Evolutionary conservation across 306 rosid genomes (phyloP).

Genomic region (Sesbania bispinosa): DNA sequence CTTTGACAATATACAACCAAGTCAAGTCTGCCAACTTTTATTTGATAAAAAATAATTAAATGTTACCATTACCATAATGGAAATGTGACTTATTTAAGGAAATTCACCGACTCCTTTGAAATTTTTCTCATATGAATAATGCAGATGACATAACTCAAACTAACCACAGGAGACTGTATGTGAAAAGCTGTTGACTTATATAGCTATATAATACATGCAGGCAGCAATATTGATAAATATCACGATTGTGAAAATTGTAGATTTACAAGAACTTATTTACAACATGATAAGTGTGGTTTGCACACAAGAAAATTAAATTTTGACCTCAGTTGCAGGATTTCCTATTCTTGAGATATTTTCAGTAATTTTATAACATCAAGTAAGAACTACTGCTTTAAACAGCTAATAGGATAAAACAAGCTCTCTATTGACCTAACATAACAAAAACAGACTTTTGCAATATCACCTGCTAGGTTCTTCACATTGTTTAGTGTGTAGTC

Average conservation of each 20-base stretch:
- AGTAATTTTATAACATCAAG: neutral
- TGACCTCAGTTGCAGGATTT: neutral
- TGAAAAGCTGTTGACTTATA: neutral
- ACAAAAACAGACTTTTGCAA: neutral
- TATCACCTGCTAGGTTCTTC: slow-evolving; percentile 2
- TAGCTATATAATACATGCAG: slow-evolving; percentile 5
- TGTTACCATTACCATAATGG: slow-evolving; percentile 28
- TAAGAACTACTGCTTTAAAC: neutral
- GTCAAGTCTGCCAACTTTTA: slow-evolving; percentile 60
- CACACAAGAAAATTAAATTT: neutral
- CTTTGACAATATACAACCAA: slow-evolving; percentile 51
- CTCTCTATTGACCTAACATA: slow-evolving; percentile 4
- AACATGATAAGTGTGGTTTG: neutral
- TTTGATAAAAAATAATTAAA: slow-evolving; percentile 31
- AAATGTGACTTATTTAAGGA: slow-evolving; percentile 19
- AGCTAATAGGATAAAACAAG: slow-evolving; percentile 14
- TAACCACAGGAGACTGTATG: neutral
- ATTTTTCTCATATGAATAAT: slow-evolving; percentile 17
- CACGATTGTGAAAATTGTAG: neutral
- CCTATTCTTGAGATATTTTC: neutral
- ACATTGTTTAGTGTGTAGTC: neutral
- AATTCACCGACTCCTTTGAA: neutral
- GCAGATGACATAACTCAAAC: slow-evolving; percentile 10
- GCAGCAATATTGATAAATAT: slow-evolving; percentile 5
- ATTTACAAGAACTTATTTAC: neutral